phyloP scores from a whole-genome alignment of 768 basidiomycete species.

The Suillus sp. region DNA sequence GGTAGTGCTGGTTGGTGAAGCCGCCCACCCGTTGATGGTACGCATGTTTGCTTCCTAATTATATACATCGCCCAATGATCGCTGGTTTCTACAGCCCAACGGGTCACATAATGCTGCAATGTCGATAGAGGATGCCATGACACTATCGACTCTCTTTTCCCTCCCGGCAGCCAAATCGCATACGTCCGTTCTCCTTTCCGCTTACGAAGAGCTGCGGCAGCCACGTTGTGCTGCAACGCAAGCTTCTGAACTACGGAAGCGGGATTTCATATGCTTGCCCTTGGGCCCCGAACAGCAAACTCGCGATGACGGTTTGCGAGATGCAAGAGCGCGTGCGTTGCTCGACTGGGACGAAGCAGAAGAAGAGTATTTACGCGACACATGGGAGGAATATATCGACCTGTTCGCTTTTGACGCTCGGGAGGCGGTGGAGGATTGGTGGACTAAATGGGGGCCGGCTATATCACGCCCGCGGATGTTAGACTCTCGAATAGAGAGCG shows the following conservation, averaged over 20 bases:
- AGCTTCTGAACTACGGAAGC: conserved; percentile 45
- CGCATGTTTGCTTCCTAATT: background rate
- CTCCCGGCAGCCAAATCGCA: conserved; percentile 47
- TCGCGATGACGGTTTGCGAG: conserved; percentile 42
- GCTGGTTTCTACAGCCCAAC: conserved; percentile 42
- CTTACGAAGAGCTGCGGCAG: conserved; percentile 60
- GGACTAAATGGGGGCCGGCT: conserved; percentile 51
- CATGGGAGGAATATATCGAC: conserved; percentile 53
- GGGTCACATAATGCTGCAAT: conserved; percentile 49
- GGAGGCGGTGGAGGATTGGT: conserved; percentile 64
- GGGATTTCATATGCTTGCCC: conserved; percentile 43
- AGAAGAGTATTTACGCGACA: conserved; percentile 42
- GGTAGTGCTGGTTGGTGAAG: conserved; percentile 58
- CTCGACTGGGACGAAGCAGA: conserved; percentile 41
- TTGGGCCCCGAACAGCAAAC: conserved; percentile 43
- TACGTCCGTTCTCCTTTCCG: conserved; percentile 50
- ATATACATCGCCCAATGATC: background rate
- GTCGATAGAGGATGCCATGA: conserved; percentile 62
- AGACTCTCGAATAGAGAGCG: background rate
- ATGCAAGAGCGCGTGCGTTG: conserved; percentile 27
- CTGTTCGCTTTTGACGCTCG: conserved; percentile 50
- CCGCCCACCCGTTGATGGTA: conserved; percentile 58
- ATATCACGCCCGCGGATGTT: conserved; percentile 5
- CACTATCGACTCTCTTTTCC: conserved; percentile 57
- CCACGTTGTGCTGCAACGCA: conserved; percentile 45